phyloP scores from a whole-genome alignment of 345 rosid species.

The Hirschfeldia incana region DNA sequence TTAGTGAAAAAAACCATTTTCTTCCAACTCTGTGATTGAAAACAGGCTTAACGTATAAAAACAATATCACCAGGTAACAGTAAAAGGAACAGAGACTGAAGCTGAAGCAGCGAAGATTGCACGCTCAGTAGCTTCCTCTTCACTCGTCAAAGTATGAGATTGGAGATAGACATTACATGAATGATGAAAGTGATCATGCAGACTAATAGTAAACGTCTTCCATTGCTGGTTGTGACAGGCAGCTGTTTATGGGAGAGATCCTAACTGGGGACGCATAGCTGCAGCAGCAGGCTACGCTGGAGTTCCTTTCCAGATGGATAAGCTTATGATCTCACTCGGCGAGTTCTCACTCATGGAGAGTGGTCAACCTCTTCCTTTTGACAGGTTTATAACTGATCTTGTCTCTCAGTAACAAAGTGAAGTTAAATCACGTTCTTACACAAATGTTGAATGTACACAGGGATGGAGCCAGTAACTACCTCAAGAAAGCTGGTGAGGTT shows the following conservation, averaged over 20 bases:
- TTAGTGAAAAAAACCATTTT: neutral
- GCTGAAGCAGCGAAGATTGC: constrained; percentile 87
- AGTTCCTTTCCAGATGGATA: constrained; percentile 58
- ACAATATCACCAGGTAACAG: constrained; percentile 53
- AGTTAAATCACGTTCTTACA: neutral
- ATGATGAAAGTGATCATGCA: constrained; percentile 1
- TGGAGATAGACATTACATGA: constrained; percentile 12
- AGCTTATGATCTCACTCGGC: constrained; percentile 68
- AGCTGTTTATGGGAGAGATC: constrained; percentile 95
- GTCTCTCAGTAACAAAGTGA: neutral
- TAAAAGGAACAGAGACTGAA: constrained; percentile 68
- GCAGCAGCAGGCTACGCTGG: constrained; percentile 94
- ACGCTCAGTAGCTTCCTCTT: constrained; percentile 89
- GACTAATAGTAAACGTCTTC: neutral
- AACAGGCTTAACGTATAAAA: neutral
- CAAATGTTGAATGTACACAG: constrained; percentile 38
- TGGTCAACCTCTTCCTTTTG: constrained; percentile 87
- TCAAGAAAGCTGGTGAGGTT: constrained; percentile 70
- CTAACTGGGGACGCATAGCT: constrained; percentile 97
- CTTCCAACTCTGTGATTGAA: neutral
- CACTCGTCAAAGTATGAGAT: constrained; percentile 78
- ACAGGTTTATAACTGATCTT: constrained; percentile 50
- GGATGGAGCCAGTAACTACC: constrained; percentile 70
- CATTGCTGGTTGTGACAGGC: constrained; percentile 52
- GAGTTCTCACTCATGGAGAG: constrained; percentile 82